phyloP scores from a whole-genome alignment of 2,329 filamentous ascomycete species.

The Sporothrix inflata region DNA sequence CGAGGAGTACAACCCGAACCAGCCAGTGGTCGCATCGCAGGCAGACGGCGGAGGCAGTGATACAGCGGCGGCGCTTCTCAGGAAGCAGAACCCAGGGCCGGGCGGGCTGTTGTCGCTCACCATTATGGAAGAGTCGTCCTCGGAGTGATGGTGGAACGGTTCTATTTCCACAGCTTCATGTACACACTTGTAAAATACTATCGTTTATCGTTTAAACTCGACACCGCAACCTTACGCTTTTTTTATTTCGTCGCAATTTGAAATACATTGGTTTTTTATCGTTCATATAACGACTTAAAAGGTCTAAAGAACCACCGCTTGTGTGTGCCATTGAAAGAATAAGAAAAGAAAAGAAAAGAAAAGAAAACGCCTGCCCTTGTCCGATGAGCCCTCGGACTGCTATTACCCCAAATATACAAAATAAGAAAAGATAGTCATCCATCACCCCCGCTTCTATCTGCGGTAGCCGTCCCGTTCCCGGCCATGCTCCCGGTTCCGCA shows the following conservation, averaged over 20 bases:
- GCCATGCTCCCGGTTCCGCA: constrained; percentile 45
- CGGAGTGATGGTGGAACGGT: constrained; percentile 16
- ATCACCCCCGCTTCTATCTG: constrained; percentile 43
- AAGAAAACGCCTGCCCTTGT: not conserved
- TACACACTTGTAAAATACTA: not conserved
- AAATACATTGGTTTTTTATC: not conserved
- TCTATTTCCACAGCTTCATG: not conserved
- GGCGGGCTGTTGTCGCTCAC: constrained; percentile 28
- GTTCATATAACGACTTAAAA: not conserved
- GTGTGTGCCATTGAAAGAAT: not conserved
- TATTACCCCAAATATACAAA: not conserved
- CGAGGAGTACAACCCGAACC: constrained; percentile 31
- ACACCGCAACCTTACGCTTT: no score
- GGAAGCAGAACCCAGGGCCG: constrained; percentile 6
- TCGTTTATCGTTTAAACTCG: not conserved
- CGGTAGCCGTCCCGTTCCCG: constrained; percentile 56
- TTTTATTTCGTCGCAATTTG: no score
- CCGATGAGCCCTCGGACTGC: not conserved
- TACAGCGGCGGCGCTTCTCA: not conserved
- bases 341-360: no score
- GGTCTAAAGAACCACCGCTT: not conserved
- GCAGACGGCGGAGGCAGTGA: not conserved
- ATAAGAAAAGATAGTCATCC: not conserved
- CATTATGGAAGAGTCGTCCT: constrained; percentile 33
- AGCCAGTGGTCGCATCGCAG: not conserved